Percentiles rank a stretch among this genome's conserved stretches.
Conservation (phyloP, 345 rosid species). For the Barbarea vulgaris region DNA sequence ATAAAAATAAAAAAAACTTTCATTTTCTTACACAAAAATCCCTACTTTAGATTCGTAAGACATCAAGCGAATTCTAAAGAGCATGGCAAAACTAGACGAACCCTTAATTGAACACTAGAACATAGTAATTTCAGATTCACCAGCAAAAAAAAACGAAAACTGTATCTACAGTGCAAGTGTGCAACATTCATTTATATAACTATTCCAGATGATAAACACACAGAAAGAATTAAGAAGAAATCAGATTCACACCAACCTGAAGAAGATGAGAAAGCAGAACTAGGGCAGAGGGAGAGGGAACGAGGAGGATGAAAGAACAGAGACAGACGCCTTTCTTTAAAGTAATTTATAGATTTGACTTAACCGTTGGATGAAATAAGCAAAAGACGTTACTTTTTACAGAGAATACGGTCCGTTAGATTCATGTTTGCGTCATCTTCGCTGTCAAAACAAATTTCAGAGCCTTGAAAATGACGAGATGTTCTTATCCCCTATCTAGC, state of each 20-base stretch:
- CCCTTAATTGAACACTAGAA: background rate
- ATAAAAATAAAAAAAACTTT: too few relatives aligned
- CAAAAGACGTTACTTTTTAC: slow-evolving; percentile 2
- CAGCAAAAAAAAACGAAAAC: background rate
- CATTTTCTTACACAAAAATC: slow-evolving; percentile 14
- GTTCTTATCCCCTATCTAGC: background rate
- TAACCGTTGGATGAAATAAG: background rate
- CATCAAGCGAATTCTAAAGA: background rate
- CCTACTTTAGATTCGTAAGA: background rate
- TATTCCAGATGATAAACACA: background rate
- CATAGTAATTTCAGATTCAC: slow-evolving; percentile 10
- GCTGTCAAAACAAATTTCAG: background rate
- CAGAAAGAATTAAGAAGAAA: background rate
- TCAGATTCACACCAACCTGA: slow-evolving; percentile 19
- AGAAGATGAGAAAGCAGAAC: background rate
- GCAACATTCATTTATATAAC: background rate
- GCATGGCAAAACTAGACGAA: background rate
- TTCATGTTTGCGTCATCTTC: slow-evolving; percentile 29
- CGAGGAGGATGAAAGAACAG: too few relatives aligned
- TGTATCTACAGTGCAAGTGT: background rate
- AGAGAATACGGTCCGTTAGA: slow-evolving; percentile 36
- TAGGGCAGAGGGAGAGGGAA: background rate
- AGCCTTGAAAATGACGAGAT: background rate
- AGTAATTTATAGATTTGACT: slow-evolving; percentile 27
- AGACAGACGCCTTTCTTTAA: background rate